phyloP scores from a whole-genome alignment of 2,329 filamentous ascomycete species.

The Paracoccidioides lutzii region DNA sequence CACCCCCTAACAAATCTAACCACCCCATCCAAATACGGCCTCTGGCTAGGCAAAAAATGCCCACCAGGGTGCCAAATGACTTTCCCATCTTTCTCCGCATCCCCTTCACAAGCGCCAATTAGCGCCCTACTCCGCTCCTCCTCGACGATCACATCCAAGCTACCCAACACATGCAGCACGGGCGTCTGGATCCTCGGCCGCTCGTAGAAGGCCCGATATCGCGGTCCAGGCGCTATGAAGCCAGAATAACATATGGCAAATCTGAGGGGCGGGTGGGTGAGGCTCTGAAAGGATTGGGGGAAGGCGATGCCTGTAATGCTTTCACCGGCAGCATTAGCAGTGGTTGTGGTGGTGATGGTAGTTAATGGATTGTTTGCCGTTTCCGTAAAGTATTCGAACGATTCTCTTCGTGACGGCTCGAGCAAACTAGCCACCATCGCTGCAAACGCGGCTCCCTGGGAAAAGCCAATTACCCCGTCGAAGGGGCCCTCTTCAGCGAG shows the following conservation, averaged over 20 bases:
- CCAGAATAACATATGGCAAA: conserved; percentile 70
- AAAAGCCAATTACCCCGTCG: conserved; percentile 71
- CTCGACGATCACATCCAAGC: conserved; percentile 76
- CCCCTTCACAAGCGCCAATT: conserved; percentile 50
- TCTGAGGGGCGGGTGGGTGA: conserved; percentile 43
- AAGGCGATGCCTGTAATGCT: conserved; percentile 37
- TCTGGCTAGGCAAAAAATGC: conserved; percentile 75
- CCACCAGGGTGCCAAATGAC: conserved; percentile 71
- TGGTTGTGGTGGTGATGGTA: conserved; percentile 8
- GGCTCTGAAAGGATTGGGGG: conserved; percentile 35
- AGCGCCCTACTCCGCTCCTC: conserved; percentile 57
- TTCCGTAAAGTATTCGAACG: conserved; percentile 35
- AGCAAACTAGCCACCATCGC: conserved; percentile 60
- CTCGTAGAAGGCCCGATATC: conserved; percentile 59
- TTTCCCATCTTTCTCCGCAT: conserved; percentile 37
- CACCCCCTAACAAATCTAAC: conserved; percentile 55
- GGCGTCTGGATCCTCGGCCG: conserved; percentile 59
- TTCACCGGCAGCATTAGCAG: conserved; percentile 8
- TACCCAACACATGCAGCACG: conserved; percentile 68
- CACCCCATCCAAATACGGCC: conserved; percentile 65
- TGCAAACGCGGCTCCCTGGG: conserved; percentile 62
- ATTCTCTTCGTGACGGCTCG: conserved; percentile 40
- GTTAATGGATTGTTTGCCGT: conserved; percentile 7
- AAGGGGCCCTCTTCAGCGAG: conserved; percentile 54
- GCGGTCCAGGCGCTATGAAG: conserved; percentile 51